Percentiles rank a stretch among this genome's conserved stretches.
Evolutionary conservation across 345 rosid species (phyloP).

Genomic region (Citrus medica): DNA sequence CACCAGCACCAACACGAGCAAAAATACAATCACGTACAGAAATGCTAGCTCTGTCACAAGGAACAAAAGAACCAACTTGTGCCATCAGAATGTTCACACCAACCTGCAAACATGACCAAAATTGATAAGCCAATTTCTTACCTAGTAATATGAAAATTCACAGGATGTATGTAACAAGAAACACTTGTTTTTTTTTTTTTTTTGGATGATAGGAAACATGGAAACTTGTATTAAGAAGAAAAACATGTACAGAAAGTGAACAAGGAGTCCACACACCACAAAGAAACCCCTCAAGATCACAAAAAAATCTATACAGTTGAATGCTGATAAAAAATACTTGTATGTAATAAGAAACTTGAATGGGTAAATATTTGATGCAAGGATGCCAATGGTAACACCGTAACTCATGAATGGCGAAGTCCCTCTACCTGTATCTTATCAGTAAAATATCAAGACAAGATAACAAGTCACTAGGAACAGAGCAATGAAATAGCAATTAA

Average conservation of each 20-base stretch:
- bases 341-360: neutral
- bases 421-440: neutral
- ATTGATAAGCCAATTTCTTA: conserved; percentile 1
- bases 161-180: conserved; percentile 2
- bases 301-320: too few relatives aligned
- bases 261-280: too few relatives aligned
- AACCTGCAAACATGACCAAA: conserved; percentile 44
- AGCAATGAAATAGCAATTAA: neutral
- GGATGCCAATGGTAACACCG: neutral
- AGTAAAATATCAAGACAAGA: neutral
- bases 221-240: too few relatives aligned
- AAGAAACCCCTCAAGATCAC: too few relatives aligned
- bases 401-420: neutral
- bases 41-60: conserved; percentile 86
- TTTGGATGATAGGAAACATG: too few relatives aligned
- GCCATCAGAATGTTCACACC: conserved; percentile 97
- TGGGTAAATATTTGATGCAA: neutral
- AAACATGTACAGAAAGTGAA: too few relatives aligned
- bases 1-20: conserved; percentile 99
- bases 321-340: too few relatives aligned
- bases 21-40: conserved; percentile 95
- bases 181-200: neutral
- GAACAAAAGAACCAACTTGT: conserved; percentile 96
- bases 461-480: neutral
- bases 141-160: neutral